Evolutionary conservation across 202 grass and related monocot genomes (phyloP), one percentile per base, ranked within the genome.

Genomic region (Hordeum pubiflorum): DNA sequence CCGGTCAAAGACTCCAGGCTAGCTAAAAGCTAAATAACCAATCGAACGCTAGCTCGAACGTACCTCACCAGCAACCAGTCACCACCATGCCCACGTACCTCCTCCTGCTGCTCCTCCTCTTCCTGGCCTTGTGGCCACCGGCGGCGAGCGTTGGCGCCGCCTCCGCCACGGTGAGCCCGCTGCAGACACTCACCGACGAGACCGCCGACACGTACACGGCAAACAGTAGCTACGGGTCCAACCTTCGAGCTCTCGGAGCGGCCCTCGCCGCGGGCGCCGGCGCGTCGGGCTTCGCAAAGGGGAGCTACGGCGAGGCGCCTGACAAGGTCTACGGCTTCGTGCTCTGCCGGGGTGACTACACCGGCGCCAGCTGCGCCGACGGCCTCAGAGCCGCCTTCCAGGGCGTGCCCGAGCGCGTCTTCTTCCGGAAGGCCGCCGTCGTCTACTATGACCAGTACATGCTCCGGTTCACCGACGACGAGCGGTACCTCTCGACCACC

Each of bases 271-370:
- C 48, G 9, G n/a, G 31, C 1, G 66, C 72, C 58, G 31, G 15
- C 10, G 1, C 6, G 8, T 40, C 22, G 2, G 87, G 78, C 1
- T 91, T 83, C 62, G 72, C 74, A 4, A 71, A 66, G 63, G 63
- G 15, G 18, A 37, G 9, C 9, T 0, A 40, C 2, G 83, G 83
- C 3, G 12, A 44, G 7, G 5, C 13, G 10, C 84, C 79, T 0
- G 9, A 86, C 79, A 15, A 34, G 48, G 74, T 84, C 0, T 27
- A 8, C 7, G 86, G 83, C 27, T 15, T 81, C 0, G 59, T 68
- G 74, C 83, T 83, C 11, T 91, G 86, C 68, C 82, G 89, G 0
- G 90, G 86, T 1, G 86, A 92, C 9, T 62, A 24, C 63, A 57
- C 58, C 7, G 74, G 79, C 15, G 15, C 41, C 54, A 1, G 5